Evolutionary conservation across 768 basidiomycete species (phyloP), one percentile per base, ranked within the genome.

Genomic region (Leccinum broughii): DNA sequence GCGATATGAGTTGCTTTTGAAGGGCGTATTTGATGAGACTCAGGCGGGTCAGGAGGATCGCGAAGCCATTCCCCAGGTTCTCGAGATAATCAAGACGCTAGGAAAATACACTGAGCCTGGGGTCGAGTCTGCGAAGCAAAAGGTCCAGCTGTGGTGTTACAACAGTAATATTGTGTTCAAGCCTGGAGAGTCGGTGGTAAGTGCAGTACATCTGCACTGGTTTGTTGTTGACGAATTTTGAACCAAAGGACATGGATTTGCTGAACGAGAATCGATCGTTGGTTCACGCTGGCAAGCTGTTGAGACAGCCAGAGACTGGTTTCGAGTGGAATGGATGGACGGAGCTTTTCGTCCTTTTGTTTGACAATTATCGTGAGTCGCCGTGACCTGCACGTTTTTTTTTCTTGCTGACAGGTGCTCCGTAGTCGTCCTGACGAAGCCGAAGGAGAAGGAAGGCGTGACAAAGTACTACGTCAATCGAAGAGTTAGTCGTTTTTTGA

Each of bases 271-370:
- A 87, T 63, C 83, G 97, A 11, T 89, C 90, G 6, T 77, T 98
- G 56, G 87, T 98, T 34, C 86, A 95, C 68, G 85, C 89, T 1
- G 89, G 94, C 6, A 92, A 87, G 64, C 77, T 98, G 28, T 81
- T 90, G 55, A 84, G 94, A 53, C 93, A 95, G 66, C 91, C 93
- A 14, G 95, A 97, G 61, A 87, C 88, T 32, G 92, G 91, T 13
- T 85, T 94, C 63, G 89, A 90, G 71, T 91, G 88, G 87, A 92
- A 84, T 62, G 91, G 89, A 46, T 96, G 93, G 92, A 87, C 85
- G 49, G 95, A 98, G 73, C 81, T 96, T 7, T 90, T 88, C 62
- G 89, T 96, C 8, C 80, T 98, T 56, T 78, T 99, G 3, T 97
- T 99, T 66, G 97, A 99, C 74, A 94, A 98, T 68, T 99, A 98